Evolutionary conservation across 2,329 filamentous ascomycete species (phyloP).

Genomic region (Claviceps monticola): DNA sequence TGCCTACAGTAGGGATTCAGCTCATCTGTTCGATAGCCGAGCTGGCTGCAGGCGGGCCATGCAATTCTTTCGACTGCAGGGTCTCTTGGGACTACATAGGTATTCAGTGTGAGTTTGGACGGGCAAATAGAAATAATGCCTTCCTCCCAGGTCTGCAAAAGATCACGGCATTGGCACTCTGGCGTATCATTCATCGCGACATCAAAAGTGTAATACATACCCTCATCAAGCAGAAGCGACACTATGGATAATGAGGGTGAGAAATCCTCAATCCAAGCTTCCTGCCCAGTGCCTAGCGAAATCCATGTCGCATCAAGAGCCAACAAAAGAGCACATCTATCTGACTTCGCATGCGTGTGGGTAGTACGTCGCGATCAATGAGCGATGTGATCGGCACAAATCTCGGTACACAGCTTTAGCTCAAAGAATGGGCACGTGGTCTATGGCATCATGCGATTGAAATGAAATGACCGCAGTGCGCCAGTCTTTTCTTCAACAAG

Average conservation of each 20-base stretch:
- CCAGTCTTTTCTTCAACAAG: too few relatives aligned
- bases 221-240: constrained; percentile 51
- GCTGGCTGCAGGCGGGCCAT: too few relatives aligned
- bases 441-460: neutral
- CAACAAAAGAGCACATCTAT: neutral
- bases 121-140: neutral
- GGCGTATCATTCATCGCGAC: constrained; percentile 94
- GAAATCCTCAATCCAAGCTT: neutral
- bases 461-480: neutral
- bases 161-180: constrained; percentile 84
- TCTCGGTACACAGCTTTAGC: neutral
- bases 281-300: neutral
- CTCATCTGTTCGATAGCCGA: too few relatives aligned
- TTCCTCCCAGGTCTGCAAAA: constrained; percentile 66
- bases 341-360: neutral
- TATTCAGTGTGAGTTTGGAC: too few relatives aligned
- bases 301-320: neutral
- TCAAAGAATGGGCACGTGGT: neutral
- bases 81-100: too few relatives aligned
- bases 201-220: constrained; percentile 99
- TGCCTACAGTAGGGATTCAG: too few relatives aligned
- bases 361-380: neutral
- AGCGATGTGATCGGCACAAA: neutral
- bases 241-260: neutral
- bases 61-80: too few relatives aligned